phyloP scores from a whole-genome alignment of 768 basidiomycete genomes.

The Galerina marginata region DNA sequence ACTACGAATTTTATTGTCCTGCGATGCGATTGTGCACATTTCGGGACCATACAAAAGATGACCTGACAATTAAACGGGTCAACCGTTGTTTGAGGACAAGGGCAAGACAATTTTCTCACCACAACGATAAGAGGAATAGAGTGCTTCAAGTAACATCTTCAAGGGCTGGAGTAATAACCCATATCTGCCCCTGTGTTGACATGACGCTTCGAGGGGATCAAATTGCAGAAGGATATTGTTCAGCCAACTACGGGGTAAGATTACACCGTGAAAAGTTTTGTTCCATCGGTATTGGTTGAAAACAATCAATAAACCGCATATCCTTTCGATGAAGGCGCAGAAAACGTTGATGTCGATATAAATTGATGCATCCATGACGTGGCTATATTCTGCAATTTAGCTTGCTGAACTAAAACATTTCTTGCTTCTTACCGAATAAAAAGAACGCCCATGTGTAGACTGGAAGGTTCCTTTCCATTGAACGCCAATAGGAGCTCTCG shows the following conservation, averaged over 20 bases:
- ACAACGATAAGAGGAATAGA: conserved; percentile 11
- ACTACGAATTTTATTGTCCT: not conserved
- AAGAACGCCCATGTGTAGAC: conserved; percentile 40
- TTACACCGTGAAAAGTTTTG: conserved; percentile 46
- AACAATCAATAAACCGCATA: conserved; percentile 49
- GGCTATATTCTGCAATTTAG: conserved; percentile 35
- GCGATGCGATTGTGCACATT: not conserved
- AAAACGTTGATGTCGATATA: conserved; percentile 51
- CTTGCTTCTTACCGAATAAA: conserved; percentile 43
- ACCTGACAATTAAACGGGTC: not conserved
- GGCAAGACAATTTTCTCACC: not conserved
- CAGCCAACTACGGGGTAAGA: conserved; percentile 63
- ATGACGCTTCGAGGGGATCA: conserved; percentile 10
- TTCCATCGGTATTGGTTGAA: conserved; percentile 28
- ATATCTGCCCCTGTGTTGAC: conserved; percentile 8
- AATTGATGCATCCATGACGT: conserved; percentile 43
- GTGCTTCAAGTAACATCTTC: not conserved
- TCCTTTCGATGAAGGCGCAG: conserved; percentile 55
- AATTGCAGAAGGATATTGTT: conserved; percentile 21
- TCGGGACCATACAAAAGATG: conserved; percentile 14
- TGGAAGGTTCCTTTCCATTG: conserved; percentile 29
- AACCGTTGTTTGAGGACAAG: not conserved
- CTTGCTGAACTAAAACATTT: not conserved
- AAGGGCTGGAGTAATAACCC: conserved; percentile 15
- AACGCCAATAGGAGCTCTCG: conserved; percentile 30